Evolutionary conservation across 257 asterid species (phyloP).

Genomic region (Leonotis leonurus): DNA sequence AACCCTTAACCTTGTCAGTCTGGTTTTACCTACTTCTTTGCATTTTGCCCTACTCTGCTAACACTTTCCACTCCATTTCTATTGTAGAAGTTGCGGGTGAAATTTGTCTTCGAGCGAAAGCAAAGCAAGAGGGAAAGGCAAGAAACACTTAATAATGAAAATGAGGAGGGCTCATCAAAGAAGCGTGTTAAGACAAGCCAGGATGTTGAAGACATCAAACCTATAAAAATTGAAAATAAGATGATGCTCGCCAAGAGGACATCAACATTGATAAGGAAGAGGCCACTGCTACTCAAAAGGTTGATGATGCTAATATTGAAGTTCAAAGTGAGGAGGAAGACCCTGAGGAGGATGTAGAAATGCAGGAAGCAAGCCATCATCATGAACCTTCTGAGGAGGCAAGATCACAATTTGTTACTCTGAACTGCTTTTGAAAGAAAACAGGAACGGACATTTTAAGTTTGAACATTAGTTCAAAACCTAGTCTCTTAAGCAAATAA

Average conservation of each 20-base stretch:
- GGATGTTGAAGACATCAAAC: conserved; percentile 25
- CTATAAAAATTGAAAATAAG: conserved; percentile 21
- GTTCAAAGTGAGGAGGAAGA: conserved; percentile 32
- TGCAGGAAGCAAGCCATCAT: conserved; percentile 38
- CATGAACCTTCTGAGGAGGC: conserved; percentile 40
- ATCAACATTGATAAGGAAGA: neutral
- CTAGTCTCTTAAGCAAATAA: neutral
- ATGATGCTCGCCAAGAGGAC: conserved; percentile 19
- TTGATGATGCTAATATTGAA: conserved; percentile 27
- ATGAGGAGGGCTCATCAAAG: conserved; percentile 36
- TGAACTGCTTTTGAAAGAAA: neutral
- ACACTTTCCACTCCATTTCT: conserved; percentile 5
- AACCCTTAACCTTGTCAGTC: conserved; percentile 6
- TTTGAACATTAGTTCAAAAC: neutral
- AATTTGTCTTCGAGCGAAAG: conserved; percentile 49
- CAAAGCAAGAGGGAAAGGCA: conserved; percentile 71
- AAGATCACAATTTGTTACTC: conserved; percentile 15
- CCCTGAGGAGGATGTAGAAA: conserved; percentile 52
- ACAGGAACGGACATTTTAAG: neutral
- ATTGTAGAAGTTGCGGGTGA: conserved; percentile 53
- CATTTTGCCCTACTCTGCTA: neutral
- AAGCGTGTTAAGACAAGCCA: conserved; percentile 52
- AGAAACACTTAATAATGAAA: conserved; percentile 40
- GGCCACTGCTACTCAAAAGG: conserved; percentile 22
- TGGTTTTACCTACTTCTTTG: neutral